Percentiles rank a stretch among this genome's conserved stretches.
Evolutionary conservation across 1,284 basidiomycete species (phyloP).

Genomic region (Tremellales sp.): DNA sequence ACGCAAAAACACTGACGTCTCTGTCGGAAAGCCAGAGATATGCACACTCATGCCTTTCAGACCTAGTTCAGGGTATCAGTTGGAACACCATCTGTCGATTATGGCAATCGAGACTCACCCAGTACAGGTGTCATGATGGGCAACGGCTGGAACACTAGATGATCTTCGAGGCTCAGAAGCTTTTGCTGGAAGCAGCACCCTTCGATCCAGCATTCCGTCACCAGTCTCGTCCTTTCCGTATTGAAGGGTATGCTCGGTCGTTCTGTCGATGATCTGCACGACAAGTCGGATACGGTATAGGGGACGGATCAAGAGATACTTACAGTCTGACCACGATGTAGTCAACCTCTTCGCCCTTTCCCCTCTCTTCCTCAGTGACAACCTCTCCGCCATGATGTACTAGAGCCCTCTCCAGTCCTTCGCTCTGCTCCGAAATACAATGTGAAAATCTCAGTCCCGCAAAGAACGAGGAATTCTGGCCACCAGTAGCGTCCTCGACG

Average conservation of each 20-base stretch:
- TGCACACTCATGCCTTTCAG: slow-evolving; percentile 27
- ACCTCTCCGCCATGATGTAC: slow-evolving; percentile 28
- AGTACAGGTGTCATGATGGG: slow-evolving; percentile 30
- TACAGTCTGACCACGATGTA: slow-evolving; percentile 45
- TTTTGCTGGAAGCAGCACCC: slow-evolving; percentile 36
- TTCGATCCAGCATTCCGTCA: slow-evolving; percentile 49
- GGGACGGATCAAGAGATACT: slow-evolving; percentile 9
- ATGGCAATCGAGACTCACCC: slow-evolving; percentile 12
- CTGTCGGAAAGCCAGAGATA: slow-evolving; percentile 37
- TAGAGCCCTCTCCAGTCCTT: slow-evolving; percentile 36
- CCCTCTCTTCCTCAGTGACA: slow-evolving; percentile 29
- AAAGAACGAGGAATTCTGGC: slow-evolving; percentile 30
- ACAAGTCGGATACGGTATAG: not conserved
- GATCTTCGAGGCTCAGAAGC: slow-evolving; percentile 31
- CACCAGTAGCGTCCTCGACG: not conserved
- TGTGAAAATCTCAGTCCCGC: slow-evolving; percentile 37
- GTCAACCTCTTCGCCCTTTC: slow-evolving; percentile 33
- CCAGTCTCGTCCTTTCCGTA: slow-evolving; percentile 17
- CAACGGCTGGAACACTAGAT: slow-evolving; percentile 41
- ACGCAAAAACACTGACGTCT: slow-evolving; percentile 31
- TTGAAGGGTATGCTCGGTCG: slow-evolving; percentile 5
- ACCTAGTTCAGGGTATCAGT: slow-evolving; percentile 2
- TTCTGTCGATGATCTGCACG: slow-evolving; percentile 3
- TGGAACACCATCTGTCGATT: not conserved
- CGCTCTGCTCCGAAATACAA: slow-evolving; percentile 32